Conservation (phyloP, 129 eudicot genomes). For the Artemisia tridentata region DNA sequence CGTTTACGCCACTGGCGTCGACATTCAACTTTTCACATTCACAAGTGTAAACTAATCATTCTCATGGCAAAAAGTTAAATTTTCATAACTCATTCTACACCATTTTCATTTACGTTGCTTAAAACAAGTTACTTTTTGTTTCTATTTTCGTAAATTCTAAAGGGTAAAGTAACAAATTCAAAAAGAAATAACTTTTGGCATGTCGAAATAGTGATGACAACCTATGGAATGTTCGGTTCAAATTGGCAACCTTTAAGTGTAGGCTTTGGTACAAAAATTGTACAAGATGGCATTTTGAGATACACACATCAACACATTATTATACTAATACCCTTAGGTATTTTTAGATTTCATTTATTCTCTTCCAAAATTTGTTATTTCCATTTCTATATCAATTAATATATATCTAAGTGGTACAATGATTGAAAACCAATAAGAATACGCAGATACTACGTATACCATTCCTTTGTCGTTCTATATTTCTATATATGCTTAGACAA, state of each 20-base stretch:
- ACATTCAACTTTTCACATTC: background rate
- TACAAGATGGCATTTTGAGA: background rate
- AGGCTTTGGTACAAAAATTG: constrained; percentile 5
- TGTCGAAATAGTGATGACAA: constrained; percentile 1
- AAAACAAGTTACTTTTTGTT: background rate
- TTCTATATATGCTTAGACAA: background rate
- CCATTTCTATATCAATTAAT: background rate
- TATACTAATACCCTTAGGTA: background rate
- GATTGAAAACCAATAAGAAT: too few species aligned
- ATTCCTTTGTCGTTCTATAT: background rate
- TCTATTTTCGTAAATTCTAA: background rate
- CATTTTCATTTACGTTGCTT: background rate
- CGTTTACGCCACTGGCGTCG: background rate
- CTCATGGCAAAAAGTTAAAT: background rate
- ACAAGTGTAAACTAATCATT: background rate
- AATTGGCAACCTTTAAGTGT: constrained; percentile 14
- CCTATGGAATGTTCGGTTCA: constrained; percentile 32
- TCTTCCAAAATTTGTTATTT: background rate
- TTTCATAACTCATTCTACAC: background rate
- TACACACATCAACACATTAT: background rate
- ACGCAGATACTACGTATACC: too few species aligned
- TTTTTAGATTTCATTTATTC: background rate
- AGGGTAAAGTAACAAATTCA: constrained; percentile 3
- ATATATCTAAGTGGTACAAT: background rate
- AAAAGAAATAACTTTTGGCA: constrained; percentile 7